Conservation (phyloP, 306 rosid genomes). For the Inga oerstediana region DNA sequence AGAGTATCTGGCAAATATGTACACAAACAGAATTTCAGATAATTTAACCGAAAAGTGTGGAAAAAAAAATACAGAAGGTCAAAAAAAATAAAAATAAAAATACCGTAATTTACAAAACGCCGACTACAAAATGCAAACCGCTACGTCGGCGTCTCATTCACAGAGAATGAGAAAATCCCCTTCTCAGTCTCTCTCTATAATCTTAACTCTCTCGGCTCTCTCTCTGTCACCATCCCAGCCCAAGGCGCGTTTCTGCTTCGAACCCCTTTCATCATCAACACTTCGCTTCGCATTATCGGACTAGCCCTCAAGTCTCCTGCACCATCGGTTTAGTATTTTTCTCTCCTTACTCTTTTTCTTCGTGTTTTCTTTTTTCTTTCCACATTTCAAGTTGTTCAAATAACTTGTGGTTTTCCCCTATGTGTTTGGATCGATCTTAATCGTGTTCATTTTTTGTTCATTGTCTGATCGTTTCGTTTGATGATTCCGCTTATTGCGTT, state of each 20-base stretch:
- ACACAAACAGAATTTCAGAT: too few species aligned
- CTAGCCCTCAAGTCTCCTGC: neutral
- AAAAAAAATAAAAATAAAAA: too few species aligned
- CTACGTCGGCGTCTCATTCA: neutral
- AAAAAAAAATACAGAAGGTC: too few species aligned
- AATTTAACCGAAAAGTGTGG: too few species aligned
- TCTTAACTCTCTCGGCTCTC: neutral
- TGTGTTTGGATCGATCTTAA: neutral
- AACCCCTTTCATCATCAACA: neutral
- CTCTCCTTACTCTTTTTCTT: neutral
- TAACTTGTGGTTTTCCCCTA: neutral
- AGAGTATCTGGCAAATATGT: too few species aligned
- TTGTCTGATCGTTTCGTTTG: neutral
- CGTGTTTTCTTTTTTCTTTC: neutral
- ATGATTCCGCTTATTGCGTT: neutral
- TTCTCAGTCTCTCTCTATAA: neutral
- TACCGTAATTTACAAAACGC: neutral
- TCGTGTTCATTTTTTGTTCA: neutral
- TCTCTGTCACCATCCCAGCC: neutral
- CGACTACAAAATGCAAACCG: neutral
- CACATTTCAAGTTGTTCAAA: neutral
- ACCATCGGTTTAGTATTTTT: conserved; percentile 8
- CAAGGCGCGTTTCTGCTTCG: neutral
- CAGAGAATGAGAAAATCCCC: neutral
- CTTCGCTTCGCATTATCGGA: neutral